Evolutionary conservation across 1,139 yeast species (phyloP).

Genomic region (Blastobotrys aristatus): DNA sequence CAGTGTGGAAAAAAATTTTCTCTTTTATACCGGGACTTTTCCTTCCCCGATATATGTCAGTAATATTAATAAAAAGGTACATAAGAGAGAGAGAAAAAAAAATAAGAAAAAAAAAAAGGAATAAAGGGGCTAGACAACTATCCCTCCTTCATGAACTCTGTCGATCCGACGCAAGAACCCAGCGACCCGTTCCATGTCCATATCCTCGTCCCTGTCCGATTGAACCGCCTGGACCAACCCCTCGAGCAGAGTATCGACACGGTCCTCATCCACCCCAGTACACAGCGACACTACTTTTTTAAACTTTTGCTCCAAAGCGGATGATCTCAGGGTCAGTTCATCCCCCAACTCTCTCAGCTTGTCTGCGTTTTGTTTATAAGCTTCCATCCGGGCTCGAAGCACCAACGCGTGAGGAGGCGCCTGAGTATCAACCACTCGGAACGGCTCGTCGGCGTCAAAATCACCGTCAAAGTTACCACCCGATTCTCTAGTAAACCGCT

Average conservation of each 20-base stretch:
- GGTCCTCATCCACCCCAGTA: slow-evolving; percentile 73
- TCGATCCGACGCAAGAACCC: slow-evolving; percentile 44
- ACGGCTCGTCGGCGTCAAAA: slow-evolving; percentile 85
- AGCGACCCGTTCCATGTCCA: slow-evolving; percentile 50
- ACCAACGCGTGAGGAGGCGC: slow-evolving; percentile 54
- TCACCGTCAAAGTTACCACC: slow-evolving; percentile 41
- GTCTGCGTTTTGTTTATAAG: slow-evolving; percentile 65
- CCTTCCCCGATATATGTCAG: neutral
- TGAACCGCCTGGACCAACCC: slow-evolving; percentile 89
- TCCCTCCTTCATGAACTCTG: slow-evolving; percentile 10
- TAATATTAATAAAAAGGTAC: neutral
- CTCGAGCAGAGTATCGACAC: slow-evolving; percentile 78
- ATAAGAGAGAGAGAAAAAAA: no score
- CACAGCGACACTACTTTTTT: slow-evolving; percentile 86
- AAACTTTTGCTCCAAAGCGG: slow-evolving; percentile 74
- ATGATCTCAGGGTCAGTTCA: slow-evolving; percentile 47
- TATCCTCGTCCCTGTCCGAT: slow-evolving; percentile 60
- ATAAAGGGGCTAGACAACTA: slow-evolving; percentile 7
- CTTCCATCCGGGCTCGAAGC: slow-evolving; percentile 70
- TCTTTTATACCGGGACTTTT: neutral
- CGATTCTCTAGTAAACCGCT: slow-evolving; percentile 41
- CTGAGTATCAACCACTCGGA: slow-evolving; percentile 42
- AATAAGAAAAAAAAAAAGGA: neutral
- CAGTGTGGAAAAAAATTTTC: neutral
- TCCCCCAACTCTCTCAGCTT: slow-evolving; percentile 46